Conservation (phyloP, 2,329 filamentous ascomycete species). For the Esteya vermicola region DNA sequence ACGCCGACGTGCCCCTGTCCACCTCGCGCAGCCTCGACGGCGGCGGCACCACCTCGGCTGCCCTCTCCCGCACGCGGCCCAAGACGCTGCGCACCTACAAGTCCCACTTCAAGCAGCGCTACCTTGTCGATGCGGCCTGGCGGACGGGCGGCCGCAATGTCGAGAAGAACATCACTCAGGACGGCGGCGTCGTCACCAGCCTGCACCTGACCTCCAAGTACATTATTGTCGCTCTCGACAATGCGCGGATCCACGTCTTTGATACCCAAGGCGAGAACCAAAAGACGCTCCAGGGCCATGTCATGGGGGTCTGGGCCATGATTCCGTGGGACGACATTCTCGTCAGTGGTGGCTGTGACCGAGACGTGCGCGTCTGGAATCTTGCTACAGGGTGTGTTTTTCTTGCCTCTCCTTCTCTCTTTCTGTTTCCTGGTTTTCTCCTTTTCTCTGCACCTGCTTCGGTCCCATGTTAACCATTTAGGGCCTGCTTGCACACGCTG, state of each 20-base stretch:
- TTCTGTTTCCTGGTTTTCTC: too few relatives aligned
- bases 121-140: conserved; percentile 96
- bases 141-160: conserved; percentile 76
- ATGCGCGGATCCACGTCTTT: conserved; percentile 97
- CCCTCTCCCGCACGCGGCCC: conserved; percentile 27
- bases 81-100: conserved; percentile 78
- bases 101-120: conserved; percentile 94
- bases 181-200: conserved; percentile 93
- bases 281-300: conserved; percentile 82
- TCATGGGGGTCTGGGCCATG: conserved; percentile 99
- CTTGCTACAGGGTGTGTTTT: conserved; percentile 74
- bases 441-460: not conserved
- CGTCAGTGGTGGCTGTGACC: conserved; percentile 90
- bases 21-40: conserved; percentile 43
- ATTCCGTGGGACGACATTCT: conserved; percentile 92
- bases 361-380: conserved; percentile 95
- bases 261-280: conserved; percentile 80
- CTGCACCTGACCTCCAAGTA: conserved; percentile 89
- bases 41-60: conserved; percentile 21
- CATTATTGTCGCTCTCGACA: conserved; percentile 94
- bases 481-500: conserved; percentile 64
- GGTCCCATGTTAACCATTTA: conserved; percentile 23
- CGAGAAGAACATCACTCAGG: conserved; percentile 80
- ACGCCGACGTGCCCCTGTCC: conserved; percentile 18
- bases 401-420: too few relatives aligned